Base-by-base conservation (phyloP, 2,329 filamentous ascomycete species). In the Drechslerella dactyloides region DNA sequence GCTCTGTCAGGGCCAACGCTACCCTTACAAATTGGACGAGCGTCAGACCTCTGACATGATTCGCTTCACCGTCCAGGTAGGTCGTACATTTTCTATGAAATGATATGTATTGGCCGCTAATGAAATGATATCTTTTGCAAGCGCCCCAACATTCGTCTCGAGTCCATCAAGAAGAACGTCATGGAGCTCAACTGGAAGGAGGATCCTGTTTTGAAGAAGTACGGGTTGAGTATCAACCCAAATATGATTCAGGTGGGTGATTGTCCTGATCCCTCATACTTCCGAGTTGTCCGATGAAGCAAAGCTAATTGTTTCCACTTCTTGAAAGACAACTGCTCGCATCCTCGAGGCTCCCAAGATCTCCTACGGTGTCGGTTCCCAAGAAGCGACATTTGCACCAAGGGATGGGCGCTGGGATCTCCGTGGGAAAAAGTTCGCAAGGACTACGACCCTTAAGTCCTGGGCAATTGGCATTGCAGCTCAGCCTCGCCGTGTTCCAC, bases 21-120 rank as follows among this genome's bases (percentile, higher is more conserved):
- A 88, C 74, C 81, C 82, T 0, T 88, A 82, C 80, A 90, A 89
- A 79, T 78, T 90, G 0, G 84, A 84, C 59, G 82, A 78, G 0
- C 68, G 80, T 0, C 83, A 96, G 81, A 97, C 93, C 0, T 82
- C 88, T 0, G 81, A 84, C 3, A 99, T 99, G 94, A 97, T 99
- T 82, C 93, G 90, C 79, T 91, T 93, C 76, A 93, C 93, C 0
- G 93, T 96, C 2, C 85, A 74, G 37, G 65, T 74, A 57, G 60
- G 60, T 46, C 19, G n/a, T 27, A 52, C 21, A n/a, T 15, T 61
- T 56, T 2, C 13, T 21, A 1, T 62, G 2, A 10, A n/a, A 35
- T 30, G 44, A 27, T 21, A 21, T 11, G 1, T 24, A n/a, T n/a
- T n/a, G n/a, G n/a, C n/a, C n/a, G 19, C 58, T 70, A 50, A 70